Percentiles rank a stretch among this genome's conserved stretches.
Conservation (phyloP, 2,329 filamentous ascomycete genomes). For the Ophiosphaerella herpotricha region DNA sequence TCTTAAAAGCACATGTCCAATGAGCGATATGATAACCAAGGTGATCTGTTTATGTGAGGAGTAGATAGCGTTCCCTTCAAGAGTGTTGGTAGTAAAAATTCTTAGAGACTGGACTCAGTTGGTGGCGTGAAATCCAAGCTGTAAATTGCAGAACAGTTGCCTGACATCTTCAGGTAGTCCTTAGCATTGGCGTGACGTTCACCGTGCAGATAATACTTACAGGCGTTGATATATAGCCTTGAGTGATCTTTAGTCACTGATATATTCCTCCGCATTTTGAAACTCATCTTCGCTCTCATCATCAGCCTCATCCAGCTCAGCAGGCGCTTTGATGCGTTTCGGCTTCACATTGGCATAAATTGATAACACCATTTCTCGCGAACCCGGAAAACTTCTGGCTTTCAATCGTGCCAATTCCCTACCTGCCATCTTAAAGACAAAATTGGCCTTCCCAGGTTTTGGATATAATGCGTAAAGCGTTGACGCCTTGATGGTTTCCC, state of each 20-base stretch:
- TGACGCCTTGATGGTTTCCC: slow-evolving; percentile 55
- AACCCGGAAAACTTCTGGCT: slow-evolving; percentile 10
- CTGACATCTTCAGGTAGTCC: too few species aligned
- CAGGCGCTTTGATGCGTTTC: slow-evolving; percentile 26
- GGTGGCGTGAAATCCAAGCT: too few species aligned
- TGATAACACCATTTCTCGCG: slow-evolving; percentile 15
- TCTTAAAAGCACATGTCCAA: too few species aligned
- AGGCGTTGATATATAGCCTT: not conserved
- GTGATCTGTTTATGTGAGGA: too few species aligned
- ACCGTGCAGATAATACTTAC: too few species aligned
- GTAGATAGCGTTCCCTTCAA: too few species aligned
- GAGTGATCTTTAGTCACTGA: not conserved
- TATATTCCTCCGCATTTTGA: slow-evolving; percentile 9
- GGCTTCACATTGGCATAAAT: slow-evolving; percentile 41
- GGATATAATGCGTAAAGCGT: slow-evolving; percentile 40
- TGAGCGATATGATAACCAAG: too few species aligned
- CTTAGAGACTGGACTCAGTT: too few species aligned
- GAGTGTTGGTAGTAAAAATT: too few species aligned
- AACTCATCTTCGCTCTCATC: slow-evolving; percentile 24
- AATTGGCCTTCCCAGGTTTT: slow-evolving; percentile 15
- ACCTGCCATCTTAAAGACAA: slow-evolving; percentile 50
- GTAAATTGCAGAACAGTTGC: too few species aligned
- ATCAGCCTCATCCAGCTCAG: slow-evolving; percentile 7
- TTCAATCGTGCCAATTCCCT: slow-evolving; percentile 48
- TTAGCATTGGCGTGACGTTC: not conserved